Base-by-base conservation (phyloP, 345 rosid genomes). In the Salix exigua region DNA sequence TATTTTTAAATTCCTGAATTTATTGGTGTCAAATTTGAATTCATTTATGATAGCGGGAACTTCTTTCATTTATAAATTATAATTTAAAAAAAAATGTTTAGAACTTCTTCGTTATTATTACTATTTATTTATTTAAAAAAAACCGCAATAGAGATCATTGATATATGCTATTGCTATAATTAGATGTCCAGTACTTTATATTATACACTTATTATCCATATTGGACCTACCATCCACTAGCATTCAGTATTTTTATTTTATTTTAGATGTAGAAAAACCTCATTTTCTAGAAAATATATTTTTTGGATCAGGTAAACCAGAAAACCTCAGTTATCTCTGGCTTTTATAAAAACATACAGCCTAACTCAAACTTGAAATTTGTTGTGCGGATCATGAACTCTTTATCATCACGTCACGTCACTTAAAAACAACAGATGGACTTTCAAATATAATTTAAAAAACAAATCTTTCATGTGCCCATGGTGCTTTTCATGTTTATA, bases 1-100 rank as follows among this genome's bases (percentile, higher is more conserved):
- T 2, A 2, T 40, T 40, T 0, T 38, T 7, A 40, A 12, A 11
- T 40, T 40, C 44, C 5, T 33, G 21, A 12, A 75, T 16, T n/a
- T 23, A 50, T 44, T 70, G 68, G 68, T 70, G 65, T n/a, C 70
- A 76, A 73, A 70, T 74, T 79, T 60, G 77, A 84, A 75, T 53
- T 55, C 35, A 71, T 78, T 63, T 61, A 37, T 60, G 31, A 51
- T 79, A 79, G 79, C 77, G 76, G 83, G 78, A 79, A 77, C 21
- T 14, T 3, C 17, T 46, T 46, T 46, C 50, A 3, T 11, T 46
- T 46, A 1, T 46, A 14, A 44, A 13, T 2, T 40, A 10, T 40
- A 40, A 2, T 8, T 11, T 10, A 31, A 31, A 31, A 33, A 33
- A 0, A 33, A 33, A 33, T 33, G 37, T 33, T 5, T 33, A 33